Evolutionary conservation across 768 basidiomycete genomes (phyloP).

Genomic region (Lentinula detonsa): DNA sequence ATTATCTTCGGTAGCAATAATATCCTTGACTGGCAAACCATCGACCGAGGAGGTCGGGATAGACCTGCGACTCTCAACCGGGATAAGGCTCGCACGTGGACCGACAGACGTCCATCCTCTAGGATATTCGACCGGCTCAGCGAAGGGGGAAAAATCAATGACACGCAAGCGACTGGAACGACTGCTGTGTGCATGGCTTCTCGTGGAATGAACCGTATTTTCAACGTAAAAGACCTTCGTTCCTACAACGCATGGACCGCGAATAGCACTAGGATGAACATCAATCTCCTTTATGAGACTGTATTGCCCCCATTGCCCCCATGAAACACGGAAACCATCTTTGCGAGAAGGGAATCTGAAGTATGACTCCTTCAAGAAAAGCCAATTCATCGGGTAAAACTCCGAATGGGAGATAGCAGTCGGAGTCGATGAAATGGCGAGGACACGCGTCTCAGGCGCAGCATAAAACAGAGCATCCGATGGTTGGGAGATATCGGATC

Average conservation of each 20-base stretch:
- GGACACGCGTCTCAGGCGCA: slow-evolving; percentile 45
- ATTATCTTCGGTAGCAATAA: slow-evolving; percentile 56
- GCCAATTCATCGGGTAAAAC: slow-evolving; percentile 35
- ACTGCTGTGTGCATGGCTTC: neutral
- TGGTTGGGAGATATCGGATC: slow-evolving; percentile 25
- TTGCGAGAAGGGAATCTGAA: slow-evolving; percentile 36
- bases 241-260: slow-evolving; percentile 39
- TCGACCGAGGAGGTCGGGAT: slow-evolving; percentile 40
- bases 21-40: slow-evolving; percentile 39
- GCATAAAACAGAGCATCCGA: slow-evolving; percentile 49
- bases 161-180: slow-evolving; percentile 22
- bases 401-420: slow-evolving; percentile 23
- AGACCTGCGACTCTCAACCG: slow-evolving; percentile 35
- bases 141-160: slow-evolving; percentile 41
- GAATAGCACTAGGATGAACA: slow-evolving; percentile 20
- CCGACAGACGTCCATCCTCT: slow-evolving; percentile 37
- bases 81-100: slow-evolving; percentile 30
- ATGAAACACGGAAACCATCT: slow-evolving; percentile 40
- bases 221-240: slow-evolving; percentile 42
- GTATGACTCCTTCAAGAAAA: slow-evolving; percentile 50
- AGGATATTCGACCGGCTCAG: slow-evolving; percentile 21
- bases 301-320: slow-evolving; percentile 51
- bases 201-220: slow-evolving; percentile 5
- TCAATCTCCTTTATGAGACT: slow-evolving; percentile 39
- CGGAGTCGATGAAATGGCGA: slow-evolving; percentile 41